Evolutionary conservation across 495 filamentous ascomycete genomes (phyloP), one percentile per base, ranked within the genome.

Genomic region (Lentithecium fluviatile): DNA sequence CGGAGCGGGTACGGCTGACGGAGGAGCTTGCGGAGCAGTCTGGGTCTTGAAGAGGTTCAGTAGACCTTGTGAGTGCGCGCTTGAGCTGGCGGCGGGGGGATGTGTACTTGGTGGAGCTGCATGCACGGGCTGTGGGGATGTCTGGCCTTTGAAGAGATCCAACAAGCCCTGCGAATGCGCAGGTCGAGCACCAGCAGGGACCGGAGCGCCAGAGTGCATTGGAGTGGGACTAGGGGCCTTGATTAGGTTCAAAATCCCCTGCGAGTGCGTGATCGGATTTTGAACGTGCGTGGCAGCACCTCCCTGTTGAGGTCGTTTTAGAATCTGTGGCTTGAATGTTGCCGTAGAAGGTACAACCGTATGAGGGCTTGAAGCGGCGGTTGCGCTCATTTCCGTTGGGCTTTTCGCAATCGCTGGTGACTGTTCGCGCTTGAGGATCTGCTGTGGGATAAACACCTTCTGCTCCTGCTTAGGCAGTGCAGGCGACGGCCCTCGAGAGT

Each of bases 321-420:
- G 70, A 42, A 85, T 85, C 59, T 85, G 79, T 2, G 82, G 82
- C 48, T 85, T 81, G 68, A 85, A 85, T 12, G 77, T 82, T 6
- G 71, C 43, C 24, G 72, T 69, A 24, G 75, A 73, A 24, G 15
- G 75, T 57, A 6, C 67, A 60, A 54, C 29, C 62, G 66, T 37
- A 59, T 54, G 45, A 46, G 34, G 45, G 62, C 65, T 60, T 58
- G 45, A 20, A 26, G 25, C 45, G 25, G 45, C 48, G 20, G 48
- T 56, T 21, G 25, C 43, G 15, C 12, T 32, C 37, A 17, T 47
- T 38, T 21, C 61, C 19, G 53, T 59, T 19, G 69, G 53, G 20
- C 58, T 55, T 6, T 19, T 12, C 17, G 32, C 38, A 11, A 17
- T 34, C 21, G 34, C 6, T 42, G 29, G 3, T 23, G 23, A 29